Conservation (phyloP, 176 grass and related monocot species). For the Triticum aestivum region IWGSC_CS_RefSeq_v2.1 NC_057804.1:511858451-511858950, state of each 20-base stretch:
- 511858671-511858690: background rate
- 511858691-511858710: background rate
- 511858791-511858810: background rate
- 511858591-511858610: background rate
- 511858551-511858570: background rate
- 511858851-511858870: no score
- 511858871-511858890: no score
- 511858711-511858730: slow-evolving; percentile 1
- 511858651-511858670: background rate
- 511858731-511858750: background rate
- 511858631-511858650: background rate
- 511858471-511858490: background rate
- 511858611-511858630: slow-evolving; percentile 1
- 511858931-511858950: no score
- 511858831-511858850: background rate
- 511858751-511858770: background rate
- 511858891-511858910: no score
- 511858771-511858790: background rate
- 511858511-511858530: slow-evolving; percentile 8
- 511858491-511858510: background rate
- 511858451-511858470: background rate
- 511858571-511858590: background rate
- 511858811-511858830: background rate
- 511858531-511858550: background rate
- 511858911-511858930: no score